Percentiles rank a stretch among this genome's conserved stretches.
phyloP scores from a whole-genome alignment of 495 filamentous ascomycete genomes.

The Aspergillus hancockii region DNA sequence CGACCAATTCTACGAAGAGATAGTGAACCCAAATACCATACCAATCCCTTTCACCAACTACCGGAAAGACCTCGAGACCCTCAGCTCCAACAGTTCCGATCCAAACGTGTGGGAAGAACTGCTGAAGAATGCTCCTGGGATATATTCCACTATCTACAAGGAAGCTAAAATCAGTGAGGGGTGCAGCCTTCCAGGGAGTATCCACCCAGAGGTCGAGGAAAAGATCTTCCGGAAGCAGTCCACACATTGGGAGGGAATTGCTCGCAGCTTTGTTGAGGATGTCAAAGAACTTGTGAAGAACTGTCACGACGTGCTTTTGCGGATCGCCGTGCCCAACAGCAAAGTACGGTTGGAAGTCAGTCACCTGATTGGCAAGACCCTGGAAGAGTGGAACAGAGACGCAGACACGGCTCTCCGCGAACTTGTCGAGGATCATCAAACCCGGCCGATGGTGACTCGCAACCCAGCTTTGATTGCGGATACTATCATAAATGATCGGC shows the following conservation, averaged over 20 bases:
- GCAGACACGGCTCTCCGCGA: slow-evolving; percentile 5
- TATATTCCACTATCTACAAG: slow-evolving; percentile 5
- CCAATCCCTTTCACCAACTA: neutral
- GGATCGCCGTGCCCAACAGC: slow-evolving; percentile 13
- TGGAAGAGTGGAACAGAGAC: slow-evolving; percentile 8
- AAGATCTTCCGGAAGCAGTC: slow-evolving; percentile 11
- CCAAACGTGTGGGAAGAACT: neutral
- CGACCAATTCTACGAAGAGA: neutral
- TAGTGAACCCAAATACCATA: neutral
- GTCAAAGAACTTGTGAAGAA: slow-evolving; percentile 1
- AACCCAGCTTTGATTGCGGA: neutral
- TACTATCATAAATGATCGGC: neutral
- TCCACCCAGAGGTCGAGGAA: slow-evolving; percentile 16
- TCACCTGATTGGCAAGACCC: neutral
- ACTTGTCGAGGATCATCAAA: slow-evolving; percentile 5
- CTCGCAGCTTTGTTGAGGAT: slow-evolving; percentile 4
- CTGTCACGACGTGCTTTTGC: slow-evolving; percentile 6
- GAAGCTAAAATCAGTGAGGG: slow-evolving; percentile 6
- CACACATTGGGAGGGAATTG: slow-evolving; percentile 4
- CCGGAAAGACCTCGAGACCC: neutral
- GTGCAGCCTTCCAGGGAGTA: slow-evolving; percentile 3
- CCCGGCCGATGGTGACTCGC: neutral
- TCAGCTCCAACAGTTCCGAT: neutral
- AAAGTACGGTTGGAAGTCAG: slow-evolving; percentile 14
- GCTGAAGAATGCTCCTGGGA: neutral